A percentile compares a stretch with the other conserved stretches of the same genome.
phyloP scores from a whole-genome alignment of 2,329 filamentous ascomycete genomes.

The Emergomyces orientalis region DNA sequence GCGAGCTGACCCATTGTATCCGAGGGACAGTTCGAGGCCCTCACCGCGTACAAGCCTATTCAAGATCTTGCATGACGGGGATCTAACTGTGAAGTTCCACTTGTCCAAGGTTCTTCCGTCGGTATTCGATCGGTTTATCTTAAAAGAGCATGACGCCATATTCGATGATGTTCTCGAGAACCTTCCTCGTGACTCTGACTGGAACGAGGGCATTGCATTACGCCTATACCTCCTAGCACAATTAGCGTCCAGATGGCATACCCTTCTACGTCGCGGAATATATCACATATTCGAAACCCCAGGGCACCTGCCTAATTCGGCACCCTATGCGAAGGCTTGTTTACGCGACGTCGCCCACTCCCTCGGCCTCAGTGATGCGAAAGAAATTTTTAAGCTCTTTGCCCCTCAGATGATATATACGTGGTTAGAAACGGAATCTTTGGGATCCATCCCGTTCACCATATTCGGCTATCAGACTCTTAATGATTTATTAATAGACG shows the following conservation, averaged over 20 bases:
- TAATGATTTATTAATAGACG: slow-evolving; percentile 57
- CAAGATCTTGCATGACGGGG: slow-evolving; percentile 56
- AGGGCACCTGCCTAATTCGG: slow-evolving; percentile 57
- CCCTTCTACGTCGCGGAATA: slow-evolving; percentile 72
- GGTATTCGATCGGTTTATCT: slow-evolving; percentile 72
- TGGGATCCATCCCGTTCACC: slow-evolving; percentile 69
- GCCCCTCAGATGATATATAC: slow-evolving; percentile 83
- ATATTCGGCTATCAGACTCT: slow-evolving; percentile 72
- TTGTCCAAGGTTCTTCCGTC: slow-evolving; percentile 60
- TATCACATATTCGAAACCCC: slow-evolving; percentile 93
- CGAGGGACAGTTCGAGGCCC: slow-evolving; percentile 48
- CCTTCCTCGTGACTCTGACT: slow-evolving; percentile 63
- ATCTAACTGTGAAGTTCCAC: slow-evolving; percentile 64
- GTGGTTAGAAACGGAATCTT: slow-evolving; percentile 62
- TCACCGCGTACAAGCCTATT: slow-evolving; percentile 65
- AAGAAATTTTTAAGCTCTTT: slow-evolving; percentile 71
- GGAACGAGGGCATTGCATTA: slow-evolving; percentile 74
- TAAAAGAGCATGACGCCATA: slow-evolving; percentile 72
- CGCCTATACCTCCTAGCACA: slow-evolving; percentile 66
- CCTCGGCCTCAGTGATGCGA: slow-evolving; percentile 56
- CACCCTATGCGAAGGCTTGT: slow-evolving; percentile 63
- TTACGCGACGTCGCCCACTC: slow-evolving; percentile 56
- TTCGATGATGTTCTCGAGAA: slow-evolving; percentile 74
- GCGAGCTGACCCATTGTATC: slow-evolving; percentile 57
- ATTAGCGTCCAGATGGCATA: slow-evolving; percentile 75